These are phyloP conservation scores for Globisporangium heterothallicum DNA, from an alignment of 352 stramenopile genomes.

Conservation along the genomic window DNA sequence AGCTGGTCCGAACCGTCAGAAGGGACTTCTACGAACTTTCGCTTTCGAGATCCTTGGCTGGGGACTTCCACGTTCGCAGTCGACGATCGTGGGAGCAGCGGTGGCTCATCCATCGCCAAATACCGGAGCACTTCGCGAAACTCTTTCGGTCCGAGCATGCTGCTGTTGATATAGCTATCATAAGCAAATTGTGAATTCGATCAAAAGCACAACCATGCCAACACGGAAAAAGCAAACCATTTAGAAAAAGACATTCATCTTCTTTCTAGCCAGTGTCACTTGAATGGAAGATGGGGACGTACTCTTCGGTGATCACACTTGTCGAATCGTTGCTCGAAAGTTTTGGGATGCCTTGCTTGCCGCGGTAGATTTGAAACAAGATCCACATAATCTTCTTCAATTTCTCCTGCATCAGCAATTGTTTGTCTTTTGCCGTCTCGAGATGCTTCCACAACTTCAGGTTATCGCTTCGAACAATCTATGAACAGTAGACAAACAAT, in stretches of 20 bases:
- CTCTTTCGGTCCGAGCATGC: constrained; percentile 76
- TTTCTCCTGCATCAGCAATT: constrained; percentile 88
- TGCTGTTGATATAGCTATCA: constrained; percentile 76
- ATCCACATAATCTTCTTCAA: constrained; percentile 92
- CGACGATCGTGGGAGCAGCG: constrained; percentile 53
- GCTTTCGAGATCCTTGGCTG: constrained; percentile 45
- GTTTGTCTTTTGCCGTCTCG: constrained; percentile 80
- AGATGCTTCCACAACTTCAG: constrained; percentile 87
- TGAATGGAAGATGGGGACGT: constrained; percentile 25
- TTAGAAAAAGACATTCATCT: constrained; percentile 20
- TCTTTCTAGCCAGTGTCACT: constrained; percentile 8
- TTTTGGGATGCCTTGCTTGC: constrained; percentile 77
- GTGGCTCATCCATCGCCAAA: constrained; percentile 79
- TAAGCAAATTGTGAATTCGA: constrained; percentile 30
- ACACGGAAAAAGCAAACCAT: constrained; percentile 19
- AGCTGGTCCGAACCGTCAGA: constrained; percentile 13
- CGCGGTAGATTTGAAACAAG: constrained; percentile 85
- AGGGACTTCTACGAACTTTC: constrained; percentile 80
- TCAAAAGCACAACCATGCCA: constrained; percentile 18
- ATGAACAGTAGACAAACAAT: not conserved
- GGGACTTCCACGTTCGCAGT: constrained; percentile 29
- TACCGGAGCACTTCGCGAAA: constrained; percentile 82
- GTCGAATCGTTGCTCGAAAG: constrained; percentile 51
- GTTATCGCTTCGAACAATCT: constrained; percentile 86
- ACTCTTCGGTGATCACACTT: constrained; percentile 75